Conservation (phyloP, 495 filamentous ascomycete species). For the Tuber melanosporum region DNA sequence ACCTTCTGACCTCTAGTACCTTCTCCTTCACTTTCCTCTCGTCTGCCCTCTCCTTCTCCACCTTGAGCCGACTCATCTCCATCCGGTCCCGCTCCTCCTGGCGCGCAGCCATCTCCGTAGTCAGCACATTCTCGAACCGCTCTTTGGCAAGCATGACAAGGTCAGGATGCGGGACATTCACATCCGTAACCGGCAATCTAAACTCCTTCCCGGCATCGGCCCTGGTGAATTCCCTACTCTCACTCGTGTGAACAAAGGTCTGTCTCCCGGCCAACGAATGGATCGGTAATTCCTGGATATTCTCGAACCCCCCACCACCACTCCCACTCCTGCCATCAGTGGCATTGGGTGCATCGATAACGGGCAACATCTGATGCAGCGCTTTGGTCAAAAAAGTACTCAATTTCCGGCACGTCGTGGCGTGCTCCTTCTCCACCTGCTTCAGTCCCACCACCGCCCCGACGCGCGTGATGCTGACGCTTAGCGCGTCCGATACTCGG, state of each 20-base stretch:
- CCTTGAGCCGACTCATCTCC: constrained; percentile 32
- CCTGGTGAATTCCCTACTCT: constrained; percentile 84
- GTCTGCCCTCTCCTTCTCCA: constrained; percentile 44
- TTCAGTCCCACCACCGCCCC: constrained; percentile 84
- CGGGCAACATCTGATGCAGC: constrained; percentile 73
- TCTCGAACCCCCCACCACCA: constrained; percentile 51
- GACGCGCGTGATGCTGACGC: constrained; percentile 78
- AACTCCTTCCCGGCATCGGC: constrained; percentile 84
- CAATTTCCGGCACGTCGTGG: constrained; percentile 62
- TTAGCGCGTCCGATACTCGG: constrained; percentile 66
- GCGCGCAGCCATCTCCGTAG: constrained; percentile 43
- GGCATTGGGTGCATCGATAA: constrained; percentile 44
- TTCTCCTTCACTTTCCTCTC: constrained; percentile 45
- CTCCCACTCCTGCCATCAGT: constrained; percentile 24
- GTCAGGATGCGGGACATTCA: constrained; percentile 82
- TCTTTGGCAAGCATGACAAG: constrained; percentile 60
- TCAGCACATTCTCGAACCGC: constrained; percentile 42
- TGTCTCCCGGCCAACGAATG: constrained; percentile 73
- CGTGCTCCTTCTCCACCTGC: constrained; percentile 65
- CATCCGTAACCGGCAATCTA: constrained; percentile 73
- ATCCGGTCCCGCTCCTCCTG: constrained; percentile 47
- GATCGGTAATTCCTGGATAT: constrained; percentile 83
- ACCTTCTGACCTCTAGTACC: constrained; percentile 55
- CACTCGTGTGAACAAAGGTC: constrained; percentile 82
- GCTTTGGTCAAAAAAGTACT: constrained; percentile 69